Conservation (phyloP, 495 filamentous ascomycete species). For the Tuber magnatum region DNA sequence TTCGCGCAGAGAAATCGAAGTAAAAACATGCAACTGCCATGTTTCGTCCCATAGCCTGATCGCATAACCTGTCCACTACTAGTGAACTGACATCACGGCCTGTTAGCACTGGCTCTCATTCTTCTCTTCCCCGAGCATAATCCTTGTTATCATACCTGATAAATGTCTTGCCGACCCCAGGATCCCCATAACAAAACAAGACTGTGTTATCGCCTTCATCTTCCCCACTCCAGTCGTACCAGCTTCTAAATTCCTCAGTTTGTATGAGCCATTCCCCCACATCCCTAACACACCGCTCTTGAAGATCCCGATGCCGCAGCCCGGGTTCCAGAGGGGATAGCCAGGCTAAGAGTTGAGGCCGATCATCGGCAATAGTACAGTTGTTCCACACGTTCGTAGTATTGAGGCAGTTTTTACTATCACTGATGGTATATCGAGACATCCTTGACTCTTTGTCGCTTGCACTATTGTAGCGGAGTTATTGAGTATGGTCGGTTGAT, state of each 20-base stretch:
- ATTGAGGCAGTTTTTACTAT: background rate
- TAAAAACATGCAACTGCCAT: background rate
- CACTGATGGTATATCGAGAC: background rate
- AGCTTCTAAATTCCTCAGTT: background rate
- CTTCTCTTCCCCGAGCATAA: background rate
- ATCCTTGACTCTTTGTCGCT: background rate
- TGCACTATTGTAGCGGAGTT: background rate
- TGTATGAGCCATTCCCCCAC: background rate
- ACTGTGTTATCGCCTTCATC: background rate
- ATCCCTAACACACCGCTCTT: background rate
- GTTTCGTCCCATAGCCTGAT: background rate
- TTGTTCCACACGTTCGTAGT: background rate
- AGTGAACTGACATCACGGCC: background rate
- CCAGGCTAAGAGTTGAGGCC: background rate
- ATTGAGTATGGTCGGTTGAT: background rate
- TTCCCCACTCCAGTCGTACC: background rate
- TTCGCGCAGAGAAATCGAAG: background rate
- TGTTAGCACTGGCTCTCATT: background rate
- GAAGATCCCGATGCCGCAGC: background rate
- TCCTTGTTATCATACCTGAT: background rate
- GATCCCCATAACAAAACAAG: background rate
- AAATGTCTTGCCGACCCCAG: background rate
- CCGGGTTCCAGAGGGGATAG: background rate
- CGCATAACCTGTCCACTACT: background rate
- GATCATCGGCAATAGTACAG: background rate